Base-by-base conservation (phyloP, 257 asterid genomes). In the Leonotis leonurus region DNA sequence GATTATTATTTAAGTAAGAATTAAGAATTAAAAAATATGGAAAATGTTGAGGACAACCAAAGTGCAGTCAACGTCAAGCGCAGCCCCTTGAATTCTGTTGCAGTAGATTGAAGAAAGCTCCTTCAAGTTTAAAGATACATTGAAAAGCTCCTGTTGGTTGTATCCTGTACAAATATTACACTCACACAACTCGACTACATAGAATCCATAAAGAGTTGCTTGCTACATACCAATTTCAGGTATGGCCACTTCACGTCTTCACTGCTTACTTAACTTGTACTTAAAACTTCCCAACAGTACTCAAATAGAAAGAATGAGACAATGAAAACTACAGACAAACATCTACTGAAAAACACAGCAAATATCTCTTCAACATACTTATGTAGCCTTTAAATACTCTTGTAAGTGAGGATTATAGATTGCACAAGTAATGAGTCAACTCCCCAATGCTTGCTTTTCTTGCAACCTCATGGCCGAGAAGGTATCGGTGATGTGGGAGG, bases 401-500 rank as follows among this genome's bases (percentile, higher is more conserved):
- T n/a, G n/a, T n/a, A n/a, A n/a, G n/a, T n/a, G n/a, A n/a, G n/a
- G n/a, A n/a, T n/a, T n/a, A n/a, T n/a, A 45, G 36, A 18, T 57
- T 27, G 52, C 46, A 50, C 13, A 44, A 37, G 29, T 29, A 45
- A 45, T 58, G 14, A 10, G 21, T 46, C 30, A 25, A 62, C 32
- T 33, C 58, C 64, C 21, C 1, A 21, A 43, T 12, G 48, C 62
- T 41, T 29, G 52, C 27, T 60, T 60, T 32, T 7, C 44, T 13
- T 9, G 46, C 56, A 20, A 32, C 55, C 43, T 76, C 77, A 89
- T 60, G 97, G 97, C 75, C 73, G 85, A 60, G 95, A 83, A 50
- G 99, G 97, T 62, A 83, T 89, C 8, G 99, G 99, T 0, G 97
- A 92, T 8, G 99, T 44, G 21, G 99, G 99, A 44, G 99, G 99